These are phyloP conservation scores for Sporisorium iseilematis-ciliati DNA, from an alignment of 1,284 basidiomycete species.

Conservation along the genomic window DNA sequence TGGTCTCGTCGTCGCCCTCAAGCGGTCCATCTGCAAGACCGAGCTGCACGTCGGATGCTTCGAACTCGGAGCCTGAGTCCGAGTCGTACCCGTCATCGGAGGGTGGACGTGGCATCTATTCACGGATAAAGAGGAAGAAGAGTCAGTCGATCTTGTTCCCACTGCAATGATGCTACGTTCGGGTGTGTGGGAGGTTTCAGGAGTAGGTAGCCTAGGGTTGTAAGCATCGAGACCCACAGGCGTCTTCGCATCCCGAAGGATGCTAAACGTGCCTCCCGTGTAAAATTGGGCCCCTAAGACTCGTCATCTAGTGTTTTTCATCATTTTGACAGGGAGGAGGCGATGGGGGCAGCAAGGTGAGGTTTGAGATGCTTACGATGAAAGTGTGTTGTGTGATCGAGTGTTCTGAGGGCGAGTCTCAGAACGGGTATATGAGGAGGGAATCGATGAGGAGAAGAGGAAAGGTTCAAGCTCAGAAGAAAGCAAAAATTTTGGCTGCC, in stretches of 20 bases:
- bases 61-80: slow-evolving; percentile 57
- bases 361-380: slow-evolving; percentile 20
- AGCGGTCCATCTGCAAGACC: slow-evolving; percentile 65
- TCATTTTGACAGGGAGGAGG: slow-evolving; percentile 45
- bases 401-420: slow-evolving; percentile 40
- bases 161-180: too few species aligned
- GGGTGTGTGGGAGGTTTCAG: slow-evolving; percentile 26
- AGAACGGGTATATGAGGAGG: slow-evolving; percentile 47
- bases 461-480: not conserved
- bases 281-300: slow-evolving; percentile 56
- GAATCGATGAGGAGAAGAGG: slow-evolving; percentile 44
- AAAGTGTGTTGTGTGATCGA: slow-evolving; percentile 28
- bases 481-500: slow-evolving; percentile 5
- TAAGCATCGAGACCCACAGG: slow-evolving; percentile 56
- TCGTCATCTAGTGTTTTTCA: slow-evolving; percentile 64
- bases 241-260: slow-evolving; percentile 31
- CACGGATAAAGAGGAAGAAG: not conserved
- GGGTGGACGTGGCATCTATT: slow-evolving; percentile 49
- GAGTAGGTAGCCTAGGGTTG: slow-evolving; percentile 65
- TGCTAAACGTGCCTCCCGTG: slow-evolving; percentile 47
- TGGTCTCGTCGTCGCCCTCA: slow-evolving; percentile 60
- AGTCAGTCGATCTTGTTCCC: slow-evolving; percentile 12
- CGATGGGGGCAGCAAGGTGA: not conserved
- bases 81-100: slow-evolving; percentile 62
- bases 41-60: slow-evolving; percentile 59